Percentiles rank a stretch among this genome's conserved stretches.
Evolutionary conservation across 306 rosid genomes (phyloP).

Genomic region (Cicer judaicum): DNA sequence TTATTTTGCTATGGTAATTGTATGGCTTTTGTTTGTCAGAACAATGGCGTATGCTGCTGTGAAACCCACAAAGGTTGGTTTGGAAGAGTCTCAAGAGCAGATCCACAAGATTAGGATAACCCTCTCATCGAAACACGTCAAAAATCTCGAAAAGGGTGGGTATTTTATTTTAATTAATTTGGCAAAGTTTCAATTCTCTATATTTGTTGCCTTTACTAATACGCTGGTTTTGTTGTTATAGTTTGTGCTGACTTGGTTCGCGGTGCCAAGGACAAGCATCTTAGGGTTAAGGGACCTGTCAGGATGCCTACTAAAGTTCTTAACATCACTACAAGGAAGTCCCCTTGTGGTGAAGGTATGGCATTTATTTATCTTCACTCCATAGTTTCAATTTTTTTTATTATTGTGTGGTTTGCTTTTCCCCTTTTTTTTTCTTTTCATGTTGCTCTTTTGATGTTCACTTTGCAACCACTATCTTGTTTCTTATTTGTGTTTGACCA

Average conservation of each 20-base stretch:
- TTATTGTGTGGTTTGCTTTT: not conserved
- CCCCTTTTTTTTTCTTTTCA: not conserved
- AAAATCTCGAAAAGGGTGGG: slow-evolving; percentile 91
- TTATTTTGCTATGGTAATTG: no score
- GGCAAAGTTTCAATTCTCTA: not conserved
- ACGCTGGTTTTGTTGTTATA: slow-evolving; percentile 6
- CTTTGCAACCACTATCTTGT: not conserved
- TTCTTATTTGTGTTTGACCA: not conserved
- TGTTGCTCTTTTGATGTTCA: not conserved
- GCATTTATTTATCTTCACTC: not conserved
- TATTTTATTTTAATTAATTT: not conserved
- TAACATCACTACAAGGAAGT: slow-evolving; percentile 81
- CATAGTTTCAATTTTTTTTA: not conserved
- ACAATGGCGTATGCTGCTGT: slow-evolving; percentile 73
- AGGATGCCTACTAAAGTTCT: slow-evolving; percentile 95
- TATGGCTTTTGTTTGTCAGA: not conserved
- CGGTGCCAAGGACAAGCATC: slow-evolving; percentile 86
- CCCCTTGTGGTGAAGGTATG: slow-evolving; percentile 92
- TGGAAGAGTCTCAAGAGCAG: slow-evolving; percentile 77
- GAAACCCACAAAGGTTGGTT: slow-evolving; percentile 78
- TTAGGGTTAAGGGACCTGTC: slow-evolving; percentile 91
- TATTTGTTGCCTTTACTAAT: not conserved
- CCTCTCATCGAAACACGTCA: slow-evolving; percentile 81
- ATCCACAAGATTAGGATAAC: slow-evolving; percentile 95
- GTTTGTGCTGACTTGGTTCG: slow-evolving; percentile 87